Conservation (phyloP, 352 stramenopile species). For the Lagenidium giganteum region DNA sequence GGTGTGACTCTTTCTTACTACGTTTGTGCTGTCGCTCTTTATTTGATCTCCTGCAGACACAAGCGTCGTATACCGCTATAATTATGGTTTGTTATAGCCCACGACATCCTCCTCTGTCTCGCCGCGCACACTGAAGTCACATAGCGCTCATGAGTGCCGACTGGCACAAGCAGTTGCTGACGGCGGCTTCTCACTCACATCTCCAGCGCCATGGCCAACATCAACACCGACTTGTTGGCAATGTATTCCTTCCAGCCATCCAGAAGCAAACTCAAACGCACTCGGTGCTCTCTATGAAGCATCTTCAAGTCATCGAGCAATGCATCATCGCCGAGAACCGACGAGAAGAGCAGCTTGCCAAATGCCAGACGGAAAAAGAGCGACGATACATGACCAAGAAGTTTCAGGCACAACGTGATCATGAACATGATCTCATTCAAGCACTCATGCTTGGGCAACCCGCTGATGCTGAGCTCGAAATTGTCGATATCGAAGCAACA, state of each 20-base stretch:
- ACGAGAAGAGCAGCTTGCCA: conserved; percentile 47
- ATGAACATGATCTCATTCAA: conserved; percentile 52
- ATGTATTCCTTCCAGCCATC: conserved; percentile 60
- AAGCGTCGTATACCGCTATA: too few relatives aligned
- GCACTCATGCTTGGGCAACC: conserved; percentile 44
- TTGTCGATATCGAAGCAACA: conserved; percentile 22
- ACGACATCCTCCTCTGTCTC: too few relatives aligned
- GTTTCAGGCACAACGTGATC: conserved; percentile 46
- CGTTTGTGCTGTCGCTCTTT: too few relatives aligned
- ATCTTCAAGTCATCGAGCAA: conserved; percentile 68
- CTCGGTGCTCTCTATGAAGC: conserved; percentile 35
- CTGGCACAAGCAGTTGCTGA: conserved; percentile 41
- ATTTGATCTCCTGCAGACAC: conserved; percentile 3
- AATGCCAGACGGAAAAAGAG: conserved; percentile 41
- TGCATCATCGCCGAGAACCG: conserved; percentile 71
- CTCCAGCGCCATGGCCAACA: conserved; percentile 30
- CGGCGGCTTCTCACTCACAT: conserved; percentile 36
- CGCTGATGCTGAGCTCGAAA: conserved; percentile 19
- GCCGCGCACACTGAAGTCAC: neutral
- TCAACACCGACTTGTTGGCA: conserved; percentile 44
- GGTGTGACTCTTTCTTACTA: too few relatives aligned
- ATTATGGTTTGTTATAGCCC: too few relatives aligned
- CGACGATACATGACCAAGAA: conserved; percentile 43
- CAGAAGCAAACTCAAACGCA: conserved; percentile 17
- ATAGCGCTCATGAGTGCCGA: conserved; percentile 3